Conservation (phyloP, 305 asterid genomes). For the Fraxinus nigra region DNA sequence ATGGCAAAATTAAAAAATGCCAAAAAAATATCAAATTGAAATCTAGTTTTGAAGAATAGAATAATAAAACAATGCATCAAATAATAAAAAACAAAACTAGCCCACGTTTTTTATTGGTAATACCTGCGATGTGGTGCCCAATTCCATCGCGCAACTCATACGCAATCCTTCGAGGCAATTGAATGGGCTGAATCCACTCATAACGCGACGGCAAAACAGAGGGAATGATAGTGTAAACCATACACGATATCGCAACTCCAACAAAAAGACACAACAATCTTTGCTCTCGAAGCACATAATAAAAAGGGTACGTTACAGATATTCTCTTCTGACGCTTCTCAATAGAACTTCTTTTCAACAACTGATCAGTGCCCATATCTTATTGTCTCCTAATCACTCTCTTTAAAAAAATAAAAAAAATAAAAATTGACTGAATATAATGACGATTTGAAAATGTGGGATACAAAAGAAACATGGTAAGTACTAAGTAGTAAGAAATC, state of each 20-base stretch:
- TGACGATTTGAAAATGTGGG: not conserved
- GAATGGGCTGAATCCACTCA: slow-evolving; percentile 21
- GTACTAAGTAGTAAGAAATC: not conserved
- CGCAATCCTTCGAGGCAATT: slow-evolving; percentile 30
- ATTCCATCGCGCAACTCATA: slow-evolving; percentile 29
- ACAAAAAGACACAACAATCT: slow-evolving; percentile 50
- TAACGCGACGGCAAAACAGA: not conserved
- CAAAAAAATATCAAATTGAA: not conserved
- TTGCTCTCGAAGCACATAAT: slow-evolving; percentile 49
- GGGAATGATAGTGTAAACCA: slow-evolving; percentile 31
- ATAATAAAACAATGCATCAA: not conserved
- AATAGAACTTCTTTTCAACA: slow-evolving; percentile 21
- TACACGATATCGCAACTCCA: slow-evolving; percentile 49
- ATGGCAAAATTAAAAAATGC: not conserved
- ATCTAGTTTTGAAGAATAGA: not conserved
- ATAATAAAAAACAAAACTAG: not conserved
- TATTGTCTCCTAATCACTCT: not conserved
- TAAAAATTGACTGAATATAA: not conserved
- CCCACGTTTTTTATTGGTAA: not conserved
- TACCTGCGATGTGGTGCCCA: slow-evolving; percentile 43
- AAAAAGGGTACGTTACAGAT: slow-evolving; percentile 30
- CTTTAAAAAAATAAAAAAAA: no score
- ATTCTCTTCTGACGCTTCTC: slow-evolving; percentile 14
- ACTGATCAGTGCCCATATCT: slow-evolving; percentile 36
- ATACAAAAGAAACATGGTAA: not conserved